Conservation (phyloP, 2,329 filamentous ascomycete genomes). For the Fusarium pseudonygamai region DNA sequence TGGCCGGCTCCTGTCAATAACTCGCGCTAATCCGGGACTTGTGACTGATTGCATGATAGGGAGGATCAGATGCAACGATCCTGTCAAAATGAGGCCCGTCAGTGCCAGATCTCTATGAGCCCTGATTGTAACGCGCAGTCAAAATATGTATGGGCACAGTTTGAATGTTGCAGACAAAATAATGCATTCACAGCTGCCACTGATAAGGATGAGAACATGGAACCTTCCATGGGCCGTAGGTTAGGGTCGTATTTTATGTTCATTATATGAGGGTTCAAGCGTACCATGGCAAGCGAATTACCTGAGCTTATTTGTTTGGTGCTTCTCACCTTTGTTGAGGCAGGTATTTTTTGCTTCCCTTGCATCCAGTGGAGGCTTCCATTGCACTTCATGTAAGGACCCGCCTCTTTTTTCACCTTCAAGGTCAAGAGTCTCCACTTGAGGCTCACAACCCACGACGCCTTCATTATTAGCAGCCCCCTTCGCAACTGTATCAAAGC, state of each 20-base stretch:
- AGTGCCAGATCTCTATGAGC: conserved; percentile 3
- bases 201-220: not conserved
- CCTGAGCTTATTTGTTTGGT: not conserved
- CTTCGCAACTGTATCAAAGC: not conserved
- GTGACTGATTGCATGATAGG: conserved; percentile 28
- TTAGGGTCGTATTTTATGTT: not conserved
- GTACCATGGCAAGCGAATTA: not conserved
- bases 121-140: not conserved
- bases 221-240: not conserved
- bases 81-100: conserved; percentile 13
- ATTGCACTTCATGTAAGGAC: conserved; percentile 16
- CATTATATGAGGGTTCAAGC: not conserved
- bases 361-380: not conserved
- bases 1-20: conserved; percentile 10
- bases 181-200: not conserved
- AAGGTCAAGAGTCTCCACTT: conserved; percentile 32
- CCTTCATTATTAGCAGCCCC: not conserved
- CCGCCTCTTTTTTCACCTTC: conserved; percentile 12
- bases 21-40: conserved; percentile 15
- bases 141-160: not conserved
- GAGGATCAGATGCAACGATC: conserved; percentile 8
- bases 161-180: not conserved
- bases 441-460: conserved; percentile 33
- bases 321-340: conserved; percentile 6
- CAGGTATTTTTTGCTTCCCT: conserved; percentile 2